Base-by-base conservation (phyloP, 495 filamentous ascomycete species). In the Annulohypoxylon bovei region DNA sequence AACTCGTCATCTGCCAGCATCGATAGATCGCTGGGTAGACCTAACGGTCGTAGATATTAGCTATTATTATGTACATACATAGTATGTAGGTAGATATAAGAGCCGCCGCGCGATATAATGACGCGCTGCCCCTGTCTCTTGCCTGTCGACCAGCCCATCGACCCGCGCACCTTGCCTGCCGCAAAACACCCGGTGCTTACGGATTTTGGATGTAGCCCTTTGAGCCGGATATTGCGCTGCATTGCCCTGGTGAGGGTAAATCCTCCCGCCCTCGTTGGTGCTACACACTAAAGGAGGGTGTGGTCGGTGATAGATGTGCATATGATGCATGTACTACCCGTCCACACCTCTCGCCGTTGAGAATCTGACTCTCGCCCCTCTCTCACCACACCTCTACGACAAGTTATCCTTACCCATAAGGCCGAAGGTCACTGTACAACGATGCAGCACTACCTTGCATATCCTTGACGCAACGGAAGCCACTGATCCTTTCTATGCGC, bases 401-500 rank as follows among this genome's bases (percentile, higher is more conserved):
- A 33, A 63, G 44, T 57, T 73, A 75, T 77, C 75, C 72, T 69
- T 77, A 77, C 75, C 72, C 69, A 77, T 71, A 71, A 73, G 73
- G 69, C 72, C 67, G 62, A 65, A 56, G 52, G 70, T 65, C 52
- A 57, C 57, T 63, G 58, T 68, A 69, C 62, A 35, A 67, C 65
- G 50, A 67, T 70, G 65, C 59, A 67, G 58, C 72, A 70, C 56
- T 50, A 68, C 72, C 72, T 67, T 71, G 64, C 72, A 74, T 73
- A 71, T 73, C 75, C 72, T 64, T 66, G 65, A 67, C 70, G 70
- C 62, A 61, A 65, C 52, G 49, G 58, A 65, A 75, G 68, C 64
- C 47, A 56, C n/a, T 65, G 27, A 53, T 62, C 63, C 67, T 70
- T 72, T 70, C 63, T 53, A 65, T 72, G 66, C 68, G 37, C 53